phyloP scores from a whole-genome alignment of 2,329 filamentous ascomycete genomes.

The Aspergillus chevalieri region DNA sequence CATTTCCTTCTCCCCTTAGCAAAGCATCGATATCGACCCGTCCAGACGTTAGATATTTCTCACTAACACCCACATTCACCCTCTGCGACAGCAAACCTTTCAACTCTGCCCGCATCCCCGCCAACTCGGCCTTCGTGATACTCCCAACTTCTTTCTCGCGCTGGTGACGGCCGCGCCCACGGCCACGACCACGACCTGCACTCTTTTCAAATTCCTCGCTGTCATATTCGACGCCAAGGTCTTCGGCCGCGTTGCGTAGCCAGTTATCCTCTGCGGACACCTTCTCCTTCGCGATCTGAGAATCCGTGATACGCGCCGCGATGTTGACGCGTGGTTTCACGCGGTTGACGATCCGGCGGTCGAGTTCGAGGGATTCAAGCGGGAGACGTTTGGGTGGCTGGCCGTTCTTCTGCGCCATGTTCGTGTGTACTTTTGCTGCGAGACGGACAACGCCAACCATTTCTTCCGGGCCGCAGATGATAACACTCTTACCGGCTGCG shows the following conservation, averaged over 20 bases:
- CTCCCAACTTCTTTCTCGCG: conserved; percentile 65
- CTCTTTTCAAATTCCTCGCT: conserved; percentile 73
- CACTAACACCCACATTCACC: conserved; percentile 82
- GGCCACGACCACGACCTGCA: conserved; percentile 39
- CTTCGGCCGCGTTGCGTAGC: conserved; percentile 77
- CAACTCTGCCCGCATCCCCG: conserved; percentile 63
- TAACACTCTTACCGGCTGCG: conserved; percentile 69
- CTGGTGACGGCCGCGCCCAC: conserved; percentile 68
- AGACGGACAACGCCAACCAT: conserved; percentile 76
- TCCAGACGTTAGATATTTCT: conserved; percentile 74
- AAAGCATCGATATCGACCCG: conserved; percentile 69
- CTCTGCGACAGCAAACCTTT: conserved; percentile 63
- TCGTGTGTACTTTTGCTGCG: conserved; percentile 72
- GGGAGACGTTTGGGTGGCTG: conserved; percentile 62
- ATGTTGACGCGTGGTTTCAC: conserved; percentile 72
- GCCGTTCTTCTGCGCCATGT: conserved; percentile 41
- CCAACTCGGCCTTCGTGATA: conserved; percentile 68
- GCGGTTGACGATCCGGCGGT: conserved; percentile 68
- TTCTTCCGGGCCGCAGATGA: conserved; percentile 89
- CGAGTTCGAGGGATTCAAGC: conserved; percentile 65
- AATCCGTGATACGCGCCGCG: conserved; percentile 82
- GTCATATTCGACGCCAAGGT: conserved; percentile 90
- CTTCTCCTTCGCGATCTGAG: conserved; percentile 79
- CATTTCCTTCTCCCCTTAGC: conserved; percentile 57
- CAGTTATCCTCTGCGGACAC: conserved; percentile 76